phyloP scores from a whole-genome alignment of 1,284 basidiomycete genomes.

The Puccinia novopanici region DNA sequence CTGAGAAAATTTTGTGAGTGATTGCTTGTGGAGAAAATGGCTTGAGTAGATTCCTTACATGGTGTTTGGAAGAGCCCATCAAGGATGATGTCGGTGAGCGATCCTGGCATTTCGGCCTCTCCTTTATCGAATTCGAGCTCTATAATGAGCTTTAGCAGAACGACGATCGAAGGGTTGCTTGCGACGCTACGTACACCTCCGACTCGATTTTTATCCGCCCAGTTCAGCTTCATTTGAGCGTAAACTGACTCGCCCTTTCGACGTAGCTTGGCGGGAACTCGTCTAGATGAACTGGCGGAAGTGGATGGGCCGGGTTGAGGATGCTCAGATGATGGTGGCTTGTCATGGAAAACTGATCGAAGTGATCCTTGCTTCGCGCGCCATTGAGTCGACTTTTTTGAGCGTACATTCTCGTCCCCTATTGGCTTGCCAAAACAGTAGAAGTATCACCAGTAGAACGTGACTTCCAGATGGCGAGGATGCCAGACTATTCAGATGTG shows the following conservation, averaged over 20 bases:
- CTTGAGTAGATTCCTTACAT: conserved; percentile 62
- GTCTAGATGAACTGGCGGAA: conserved; percentile 53
- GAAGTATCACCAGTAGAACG: conserved; percentile 74
- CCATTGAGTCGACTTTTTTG: conserved; percentile 75
- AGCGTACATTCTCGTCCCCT: conserved; percentile 66
- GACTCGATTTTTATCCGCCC: conserved; percentile 13
- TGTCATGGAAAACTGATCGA: conserved; percentile 68
- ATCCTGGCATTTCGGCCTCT: conserved; percentile 67
- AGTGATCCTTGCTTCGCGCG: conserved; percentile 73
- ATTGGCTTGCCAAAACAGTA: conserved; percentile 66
- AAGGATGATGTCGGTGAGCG: conserved; percentile 77
- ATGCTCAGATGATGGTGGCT: background rate
- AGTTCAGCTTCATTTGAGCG: conserved; percentile 60
- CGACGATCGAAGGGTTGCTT: conserved; percentile 21
- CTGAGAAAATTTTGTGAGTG: conserved; percentile 31
- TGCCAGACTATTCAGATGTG: conserved; percentile 68
- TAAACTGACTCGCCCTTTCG: conserved; percentile 66
- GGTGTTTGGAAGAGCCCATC: conserved; percentile 74
- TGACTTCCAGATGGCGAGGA: conserved; percentile 85
- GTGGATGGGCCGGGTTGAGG: background rate
- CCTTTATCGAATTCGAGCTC: conserved; percentile 73
- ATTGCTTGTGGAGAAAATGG: conserved; percentile 5
- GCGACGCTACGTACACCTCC: conserved; percentile 17
- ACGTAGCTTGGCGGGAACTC: conserved; percentile 65
- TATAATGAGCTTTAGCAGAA: conserved; percentile 65